phyloP scores from a whole-genome alignment of 768 basidiomycete genomes.

The Rhodotorula sphaerocarpa region DNA sequence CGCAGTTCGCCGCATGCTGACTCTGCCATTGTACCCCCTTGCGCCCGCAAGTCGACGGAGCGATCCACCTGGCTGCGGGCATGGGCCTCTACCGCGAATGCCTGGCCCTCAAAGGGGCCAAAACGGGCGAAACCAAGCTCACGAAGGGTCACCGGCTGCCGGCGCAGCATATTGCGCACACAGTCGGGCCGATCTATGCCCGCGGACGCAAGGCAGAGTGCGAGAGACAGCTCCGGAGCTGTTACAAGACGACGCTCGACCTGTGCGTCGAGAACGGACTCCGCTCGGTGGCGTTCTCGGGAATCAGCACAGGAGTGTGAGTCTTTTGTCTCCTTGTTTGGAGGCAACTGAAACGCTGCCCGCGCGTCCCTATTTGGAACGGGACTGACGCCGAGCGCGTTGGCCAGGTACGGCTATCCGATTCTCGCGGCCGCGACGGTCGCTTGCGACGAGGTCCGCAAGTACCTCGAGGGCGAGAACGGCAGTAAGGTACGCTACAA shows the following conservation, averaged over 20 bases:
- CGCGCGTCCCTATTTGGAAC: too few species aligned
- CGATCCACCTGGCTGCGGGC: conserved; percentile 30
- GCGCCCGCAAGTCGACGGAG: conserved; percentile 26
- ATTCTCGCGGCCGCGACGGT: conserved; percentile 15
- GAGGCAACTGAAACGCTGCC: too few species aligned
- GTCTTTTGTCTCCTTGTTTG: neutral
- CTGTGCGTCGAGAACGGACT: conserved; percentile 19
- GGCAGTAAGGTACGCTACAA: conserved; percentile 24
- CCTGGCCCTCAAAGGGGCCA: conserved; percentile 14
- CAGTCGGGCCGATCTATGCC: conserved; percentile 28
- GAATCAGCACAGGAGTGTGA: conserved; percentile 25
- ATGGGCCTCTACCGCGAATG: conserved; percentile 15
- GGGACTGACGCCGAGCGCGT: too few species aligned
- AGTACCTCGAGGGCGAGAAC: conserved; percentile 14
- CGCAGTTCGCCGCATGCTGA: neutral
- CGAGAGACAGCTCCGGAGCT: conserved; percentile 14
- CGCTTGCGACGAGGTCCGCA: conserved; percentile 27
- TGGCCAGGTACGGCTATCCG: conserved; percentile 33
- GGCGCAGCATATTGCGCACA: conserved; percentile 18
- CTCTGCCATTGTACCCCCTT: neutral
- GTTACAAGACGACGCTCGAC: conserved; percentile 20
- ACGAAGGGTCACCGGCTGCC: conserved; percentile 17
- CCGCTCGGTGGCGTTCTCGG: conserved; percentile 28
- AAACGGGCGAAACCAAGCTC: conserved; percentile 32
- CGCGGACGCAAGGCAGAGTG: neutral